Base-by-base conservation (phyloP, 2,329 filamentous ascomycete genomes). In the Alternaria brassicicola region DNA sequence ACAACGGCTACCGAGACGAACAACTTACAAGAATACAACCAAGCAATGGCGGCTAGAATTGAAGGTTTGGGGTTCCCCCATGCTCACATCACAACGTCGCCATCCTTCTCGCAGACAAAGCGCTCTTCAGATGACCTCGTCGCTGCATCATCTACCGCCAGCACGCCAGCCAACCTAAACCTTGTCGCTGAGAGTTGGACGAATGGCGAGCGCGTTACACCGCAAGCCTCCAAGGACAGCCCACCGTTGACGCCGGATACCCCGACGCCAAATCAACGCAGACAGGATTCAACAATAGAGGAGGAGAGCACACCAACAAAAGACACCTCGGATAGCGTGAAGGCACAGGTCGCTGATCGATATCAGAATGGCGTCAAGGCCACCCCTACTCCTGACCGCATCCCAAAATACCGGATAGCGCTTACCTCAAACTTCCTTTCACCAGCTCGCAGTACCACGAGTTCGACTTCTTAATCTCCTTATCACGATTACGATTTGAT, bases 371-470 rank as follows among this genome's bases (percentile, higher is more conserved):
- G 55, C 31, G 13, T 47, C 13, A 47, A 36, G 23, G n/a, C n/a
- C 9, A 42, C 45, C 10, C 31, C 55, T 26, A 50, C 38, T 12
- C 9, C 43, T 30, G 62, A 64, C 19, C 63, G 63, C 26, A 65
- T 75, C 12, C 62, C 69, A 6, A 76, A 68, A 36, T 75, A 72
- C 50, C 75, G 72, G 52, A 73, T 76, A 28, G 71, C 72, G n/a
- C 70, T 76, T 17, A 54, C 69, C 33, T 57, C 67, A 7, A 68
- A 65, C 15, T 58, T 76, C 31, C 61, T 74, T 36, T 68, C 71
- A 21, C 63, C 68, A 9, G 50, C 57, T 25, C 54, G 51, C 13
- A 46, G 4, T 17, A 47, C 49, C 15, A 50, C 52, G 10, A 45
- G 38, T n/a, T 30, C 48, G 15, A 56, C 56, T 28, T 38, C 21